These are phyloP conservation scores for Pseudonitzschia multistriata DNA, from an alignment of 108 stramenopile species.

Conservation along the genomic window DNA sequence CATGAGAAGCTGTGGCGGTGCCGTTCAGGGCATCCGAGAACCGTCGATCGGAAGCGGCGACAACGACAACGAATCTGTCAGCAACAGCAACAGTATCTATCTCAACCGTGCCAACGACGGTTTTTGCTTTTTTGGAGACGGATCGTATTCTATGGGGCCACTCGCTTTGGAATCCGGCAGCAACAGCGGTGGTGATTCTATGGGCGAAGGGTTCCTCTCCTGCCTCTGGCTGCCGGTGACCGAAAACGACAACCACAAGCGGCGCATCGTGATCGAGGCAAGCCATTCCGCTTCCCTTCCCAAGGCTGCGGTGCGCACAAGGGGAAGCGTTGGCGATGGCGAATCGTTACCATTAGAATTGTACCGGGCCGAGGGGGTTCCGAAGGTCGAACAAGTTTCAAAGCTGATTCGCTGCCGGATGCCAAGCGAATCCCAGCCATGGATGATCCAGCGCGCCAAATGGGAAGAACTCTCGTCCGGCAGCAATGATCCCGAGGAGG, in stretches of 20 bases:
- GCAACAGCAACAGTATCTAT: conserved; percentile 27
- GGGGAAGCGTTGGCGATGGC: conserved; percentile 3
- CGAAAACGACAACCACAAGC: not conserved
- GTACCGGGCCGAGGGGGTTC: too few species aligned
- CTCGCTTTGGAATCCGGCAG: conserved; percentile 3
- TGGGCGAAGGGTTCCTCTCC: conserved; percentile 1
- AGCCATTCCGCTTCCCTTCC: not conserved
- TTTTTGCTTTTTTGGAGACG: conserved; percentile 60
- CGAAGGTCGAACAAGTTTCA: not conserved
- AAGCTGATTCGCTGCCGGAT: conserved; percentile 27
- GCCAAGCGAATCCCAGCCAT: conserved; percentile 40
- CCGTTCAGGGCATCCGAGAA: conserved; percentile 70
- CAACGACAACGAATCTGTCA: not conserved
- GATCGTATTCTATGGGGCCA: conserved; percentile 52
- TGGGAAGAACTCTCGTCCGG: conserved; percentile 32
- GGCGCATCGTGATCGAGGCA: not conserved
- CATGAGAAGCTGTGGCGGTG: conserved; percentile 75
- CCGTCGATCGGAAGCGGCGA: not conserved
- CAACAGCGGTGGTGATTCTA: not conserved
- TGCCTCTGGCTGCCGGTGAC: conserved; percentile 4
- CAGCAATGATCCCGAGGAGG: not conserved
- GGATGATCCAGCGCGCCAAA: conserved; percentile 54
- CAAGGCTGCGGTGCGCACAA: not conserved
- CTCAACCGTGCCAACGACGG: conserved; percentile 73
- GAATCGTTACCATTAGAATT: not conserved